These are phyloP conservation scores for Rhodosporidiobolus sp. DNA, from an alignment of 768 basidiomycete species.

Conservation along the genomic window DNA sequence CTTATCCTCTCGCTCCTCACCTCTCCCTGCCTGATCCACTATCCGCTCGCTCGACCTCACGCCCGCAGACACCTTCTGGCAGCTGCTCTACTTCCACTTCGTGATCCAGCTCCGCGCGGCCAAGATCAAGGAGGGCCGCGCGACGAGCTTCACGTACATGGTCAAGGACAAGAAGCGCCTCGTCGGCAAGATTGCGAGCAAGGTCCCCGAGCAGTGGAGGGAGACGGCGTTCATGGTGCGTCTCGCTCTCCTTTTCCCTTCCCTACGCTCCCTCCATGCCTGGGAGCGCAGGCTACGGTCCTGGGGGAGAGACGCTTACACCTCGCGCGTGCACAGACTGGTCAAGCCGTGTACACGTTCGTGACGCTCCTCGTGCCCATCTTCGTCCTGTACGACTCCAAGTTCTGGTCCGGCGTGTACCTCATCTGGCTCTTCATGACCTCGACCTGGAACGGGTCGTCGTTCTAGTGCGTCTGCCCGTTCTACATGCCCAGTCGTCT, in stretches of 20 bases:
- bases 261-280: too few relatives aligned
- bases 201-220: slow-evolving; percentile 21
- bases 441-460: slow-evolving; percentile 86
- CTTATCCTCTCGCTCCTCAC: not conserved
- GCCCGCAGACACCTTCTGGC: slow-evolving; percentile 78
- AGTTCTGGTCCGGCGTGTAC: slow-evolving; percentile 73
- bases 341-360: slow-evolving; percentile 67
- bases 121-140: slow-evolving; percentile 89
- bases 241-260: not conserved
- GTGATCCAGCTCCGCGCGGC: slow-evolving; percentile 79
- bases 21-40: not conserved
- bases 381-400: slow-evolving; percentile 74
- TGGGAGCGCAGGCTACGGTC: too few relatives aligned
- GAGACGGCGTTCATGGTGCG: slow-evolving; percentile 37
- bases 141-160: slow-evolving; percentile 75
- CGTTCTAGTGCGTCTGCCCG: slow-evolving; percentile 25
- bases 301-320: too few relatives aligned
- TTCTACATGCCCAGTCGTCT: not conserved
- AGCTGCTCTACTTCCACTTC: slow-evolving; percentile 92
- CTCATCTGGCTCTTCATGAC: slow-evolving; percentile 75
- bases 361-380: slow-evolving; percentile 83
- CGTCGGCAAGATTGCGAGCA: slow-evolving; percentile 34
- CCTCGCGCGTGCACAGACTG: slow-evolving; percentile 7
- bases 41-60: not conserved
- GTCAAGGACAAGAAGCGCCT: slow-evolving; percentile 43